A percentile compares a stretch with the other conserved stretches of the same genome.
Conservation (phyloP, 345 rosid species). For the Boechera divaricarpa region DNA sequence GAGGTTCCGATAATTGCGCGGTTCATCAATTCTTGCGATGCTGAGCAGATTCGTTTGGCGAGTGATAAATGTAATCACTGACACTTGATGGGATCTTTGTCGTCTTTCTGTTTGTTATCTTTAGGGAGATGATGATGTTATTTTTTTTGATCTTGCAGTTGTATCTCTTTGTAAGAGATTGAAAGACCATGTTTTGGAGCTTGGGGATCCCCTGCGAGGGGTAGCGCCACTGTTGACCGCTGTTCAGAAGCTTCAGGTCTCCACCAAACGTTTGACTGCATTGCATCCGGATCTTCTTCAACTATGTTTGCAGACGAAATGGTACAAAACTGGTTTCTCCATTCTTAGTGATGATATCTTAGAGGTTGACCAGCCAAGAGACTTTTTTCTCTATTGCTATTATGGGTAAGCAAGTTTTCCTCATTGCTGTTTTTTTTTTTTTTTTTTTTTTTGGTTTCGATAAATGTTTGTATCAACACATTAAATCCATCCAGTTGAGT, state of each 20-base stretch:
- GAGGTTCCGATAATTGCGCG: conserved; percentile 54
- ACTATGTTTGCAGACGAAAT: conserved; percentile 76
- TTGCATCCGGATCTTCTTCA: conserved; percentile 94
- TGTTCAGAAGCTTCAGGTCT: conserved; percentile 70
- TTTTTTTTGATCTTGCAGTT: conserved; percentile 56
- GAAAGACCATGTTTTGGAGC: conserved; percentile 74
- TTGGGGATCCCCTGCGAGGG: conserved; percentile 71
- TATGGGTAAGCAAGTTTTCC: conserved; percentile 69
- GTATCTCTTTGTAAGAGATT: conserved; percentile 73
- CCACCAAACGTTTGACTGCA: conserved; percentile 77
- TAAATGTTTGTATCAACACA: not conserved
- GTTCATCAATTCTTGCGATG: conserved; percentile 69
- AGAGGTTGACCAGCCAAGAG: conserved; percentile 91
- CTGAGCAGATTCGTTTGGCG: conserved; percentile 74
- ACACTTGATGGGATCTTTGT: conserved; percentile 10
- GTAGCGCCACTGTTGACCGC: conserved; percentile 76
- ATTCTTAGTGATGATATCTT: conserved; percentile 80
- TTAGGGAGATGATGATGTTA: conserved; percentile 16
- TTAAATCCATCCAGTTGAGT: conserved; percentile 10
- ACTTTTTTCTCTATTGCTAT: conserved; percentile 86
- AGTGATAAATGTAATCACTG: conserved; percentile 70
- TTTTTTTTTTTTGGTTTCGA: not conserved
- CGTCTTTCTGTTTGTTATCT: not conserved
- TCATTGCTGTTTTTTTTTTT: conserved; percentile 22
- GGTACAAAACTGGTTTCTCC: conserved; percentile 79